phyloP scores from a whole-genome alignment of 371 early-diverging fungal species.

The Apophysomyces trapeziformis region DNA sequence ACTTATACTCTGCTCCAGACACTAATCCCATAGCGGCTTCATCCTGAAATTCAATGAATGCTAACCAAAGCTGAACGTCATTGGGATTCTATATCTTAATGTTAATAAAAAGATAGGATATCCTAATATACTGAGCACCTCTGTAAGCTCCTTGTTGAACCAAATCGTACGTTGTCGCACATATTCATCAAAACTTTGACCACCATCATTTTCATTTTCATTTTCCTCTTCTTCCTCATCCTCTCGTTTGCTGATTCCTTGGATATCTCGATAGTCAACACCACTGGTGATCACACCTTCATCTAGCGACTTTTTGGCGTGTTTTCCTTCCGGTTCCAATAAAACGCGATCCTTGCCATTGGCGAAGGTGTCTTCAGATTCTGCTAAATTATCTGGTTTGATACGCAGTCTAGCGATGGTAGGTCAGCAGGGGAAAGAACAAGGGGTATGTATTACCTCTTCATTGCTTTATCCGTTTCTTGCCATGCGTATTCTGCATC shows the following conservation, averaged over 20 bases:
- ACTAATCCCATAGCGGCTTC: constrained; percentile 40
- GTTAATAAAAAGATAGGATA: background rate
- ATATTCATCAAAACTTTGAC: constrained; percentile 46
- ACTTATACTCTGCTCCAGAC: constrained; percentile 17
- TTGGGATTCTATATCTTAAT: constrained; percentile 52
- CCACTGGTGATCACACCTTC: constrained; percentile 29
- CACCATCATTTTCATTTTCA: constrained; percentile 32
- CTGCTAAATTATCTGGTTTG: constrained; percentile 8
- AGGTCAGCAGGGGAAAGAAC: background rate
- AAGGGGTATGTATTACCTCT: constrained; percentile 19
- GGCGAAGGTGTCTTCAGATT: constrained; percentile 18
- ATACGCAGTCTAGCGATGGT: constrained; percentile 26
- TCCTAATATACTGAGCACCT: constrained; percentile 16
- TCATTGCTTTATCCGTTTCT: constrained; percentile 34
- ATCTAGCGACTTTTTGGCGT: constrained; percentile 2
- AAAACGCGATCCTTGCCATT: constrained; percentile 14
- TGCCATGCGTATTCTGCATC: constrained; percentile 42
- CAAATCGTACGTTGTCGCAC: constrained; percentile 42
- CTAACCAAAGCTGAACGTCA: constrained; percentile 69
- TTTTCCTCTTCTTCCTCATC: constrained; percentile 18
- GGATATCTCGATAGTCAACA: constrained; percentile 48
- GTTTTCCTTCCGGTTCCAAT: constrained; percentile 19
- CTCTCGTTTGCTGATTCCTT: constrained; percentile 28
- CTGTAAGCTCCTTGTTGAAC: constrained; percentile 34
- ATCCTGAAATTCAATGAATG: constrained; percentile 74